A percentile compares a stretch with the other conserved stretches of the same genome.
Conservation (phyloP, 1,284 basidiomycete genomes). For the Vanrija sp. region DNA sequence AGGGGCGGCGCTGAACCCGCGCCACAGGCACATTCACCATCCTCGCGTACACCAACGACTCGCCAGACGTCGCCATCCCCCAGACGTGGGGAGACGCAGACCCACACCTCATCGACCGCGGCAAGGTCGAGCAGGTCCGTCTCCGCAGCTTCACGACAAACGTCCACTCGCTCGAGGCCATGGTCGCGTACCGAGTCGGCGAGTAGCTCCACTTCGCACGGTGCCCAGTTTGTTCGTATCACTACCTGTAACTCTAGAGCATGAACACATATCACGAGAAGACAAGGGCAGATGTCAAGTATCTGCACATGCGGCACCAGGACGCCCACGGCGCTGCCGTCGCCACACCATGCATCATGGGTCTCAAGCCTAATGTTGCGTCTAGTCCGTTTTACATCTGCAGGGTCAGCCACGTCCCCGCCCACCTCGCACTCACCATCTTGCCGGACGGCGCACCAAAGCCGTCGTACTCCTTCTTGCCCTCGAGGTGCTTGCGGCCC, state of each 20-base stretch:
- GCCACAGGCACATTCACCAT: constrained; percentile 70
- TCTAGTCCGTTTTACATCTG: constrained; percentile 5
- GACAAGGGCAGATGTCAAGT: no score
- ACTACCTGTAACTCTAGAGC: not conserved
- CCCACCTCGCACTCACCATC: constrained; percentile 32
- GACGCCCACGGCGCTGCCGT: not conserved
- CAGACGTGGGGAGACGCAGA: constrained; percentile 88
- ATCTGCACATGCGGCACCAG: not conserved
- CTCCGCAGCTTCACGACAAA: constrained; percentile 86
- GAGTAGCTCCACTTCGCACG: constrained; percentile 20
- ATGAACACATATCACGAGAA: constrained; percentile 1
- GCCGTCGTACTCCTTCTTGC: constrained; percentile 30
- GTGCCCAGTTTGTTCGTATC: no score
- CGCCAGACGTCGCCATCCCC: constrained; percentile 67
- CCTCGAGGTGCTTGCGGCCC: constrained; percentile 42
- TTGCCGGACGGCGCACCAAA: constrained; percentile 44
- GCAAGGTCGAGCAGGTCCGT: constrained; percentile 94
- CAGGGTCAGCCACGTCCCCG: not conserved
- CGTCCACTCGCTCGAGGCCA: constrained; percentile 75
- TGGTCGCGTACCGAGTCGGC: constrained; percentile 47
- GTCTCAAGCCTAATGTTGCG: not conserved
- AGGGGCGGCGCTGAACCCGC: not conserved
- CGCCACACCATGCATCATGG: constrained; percentile 2
- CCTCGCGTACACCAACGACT: constrained; percentile 77
- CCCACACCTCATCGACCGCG: constrained; percentile 88